These are phyloP conservation scores for Abrus pulchellus DNA, from an alignment of 306 rosid species.

Conservation along the genomic window DNA sequence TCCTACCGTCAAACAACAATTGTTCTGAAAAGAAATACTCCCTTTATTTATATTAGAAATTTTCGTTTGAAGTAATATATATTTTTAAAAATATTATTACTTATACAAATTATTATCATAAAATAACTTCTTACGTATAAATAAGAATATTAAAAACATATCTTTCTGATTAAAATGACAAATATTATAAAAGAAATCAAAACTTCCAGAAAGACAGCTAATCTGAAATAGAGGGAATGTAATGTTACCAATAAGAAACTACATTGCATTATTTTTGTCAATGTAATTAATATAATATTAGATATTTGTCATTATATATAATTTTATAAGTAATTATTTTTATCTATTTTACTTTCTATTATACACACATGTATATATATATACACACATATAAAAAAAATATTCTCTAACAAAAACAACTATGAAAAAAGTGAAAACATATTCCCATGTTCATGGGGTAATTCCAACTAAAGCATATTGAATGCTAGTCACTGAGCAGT, in stretches of 20 bases:
- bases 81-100: not conserved
- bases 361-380: no score
- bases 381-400: no score
- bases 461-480: constrained; percentile 14
- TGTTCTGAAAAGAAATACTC: constrained; percentile 18
- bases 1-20: constrained; percentile 36
- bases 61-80: not conserved
- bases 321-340: no score
- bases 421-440: no score
- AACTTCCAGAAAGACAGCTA: no score
- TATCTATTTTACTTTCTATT: no score
- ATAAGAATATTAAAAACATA: not conserved
- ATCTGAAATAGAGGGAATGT: no score
- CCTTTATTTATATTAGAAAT: not conserved
- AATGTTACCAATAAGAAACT: not conserved
- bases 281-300: no score
- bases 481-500: not conserved
- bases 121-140: not conserved
- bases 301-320: no score
- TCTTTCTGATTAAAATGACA: not conserved
- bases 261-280: no score
- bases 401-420: no score
- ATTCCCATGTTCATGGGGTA: not conserved
- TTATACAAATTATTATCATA: not conserved
- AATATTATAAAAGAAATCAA: not conserved